Percentiles rank a stretch among this genome's conserved stretches.
These are phyloP conservation scores for Circinella umbellata DNA, from an alignment of 371 early-diverging fungal genomes.

Conservation along the genomic window DNA sequence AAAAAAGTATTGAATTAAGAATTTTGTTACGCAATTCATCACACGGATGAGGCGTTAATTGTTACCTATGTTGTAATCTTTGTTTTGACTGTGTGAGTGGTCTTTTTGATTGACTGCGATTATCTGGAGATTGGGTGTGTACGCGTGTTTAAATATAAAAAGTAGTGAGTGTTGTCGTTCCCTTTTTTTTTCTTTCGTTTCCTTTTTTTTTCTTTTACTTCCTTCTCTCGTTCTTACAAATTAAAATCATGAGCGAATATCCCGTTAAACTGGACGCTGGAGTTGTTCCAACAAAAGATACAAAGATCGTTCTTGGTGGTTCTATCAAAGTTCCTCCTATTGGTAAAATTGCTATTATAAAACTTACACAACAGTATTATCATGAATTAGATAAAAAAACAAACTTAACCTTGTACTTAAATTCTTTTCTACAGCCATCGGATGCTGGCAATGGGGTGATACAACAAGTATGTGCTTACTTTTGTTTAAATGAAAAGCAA, in stretches of 20 bases:
- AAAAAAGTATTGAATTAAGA: conserved; percentile 29
- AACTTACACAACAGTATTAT: no score
- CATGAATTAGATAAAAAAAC: no score
- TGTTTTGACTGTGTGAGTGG: no score
- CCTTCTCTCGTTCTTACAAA: not conserved
- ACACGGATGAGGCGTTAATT: conserved; percentile 1
- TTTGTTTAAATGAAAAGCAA: no score
- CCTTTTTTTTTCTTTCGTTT: not conserved
- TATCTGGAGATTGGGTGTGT: no score
- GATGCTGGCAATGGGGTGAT: conserved; percentile 64
- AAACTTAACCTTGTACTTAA: no score
- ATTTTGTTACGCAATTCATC: not conserved
- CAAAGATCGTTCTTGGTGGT: conserved; percentile 46
- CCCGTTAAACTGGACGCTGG: conserved; percentile 23
- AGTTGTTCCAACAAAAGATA: conserved; percentile 51
- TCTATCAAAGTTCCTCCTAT: conserved; percentile 53
- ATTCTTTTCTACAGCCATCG: conserved; percentile 37
- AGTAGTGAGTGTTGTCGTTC: not conserved
- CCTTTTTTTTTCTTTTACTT: not conserved
- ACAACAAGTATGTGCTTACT: conserved; percentile 27
- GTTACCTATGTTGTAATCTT: not conserved
- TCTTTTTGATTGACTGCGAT: no score
- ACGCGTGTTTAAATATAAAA: no score
- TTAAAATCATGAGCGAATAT: conserved; percentile 11
- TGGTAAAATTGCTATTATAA: conserved; percentile 23